These are phyloP conservation scores for Rubia yunnanensis DNA, from an alignment of 257 asterid species.

Conservation along the genomic window DNA sequence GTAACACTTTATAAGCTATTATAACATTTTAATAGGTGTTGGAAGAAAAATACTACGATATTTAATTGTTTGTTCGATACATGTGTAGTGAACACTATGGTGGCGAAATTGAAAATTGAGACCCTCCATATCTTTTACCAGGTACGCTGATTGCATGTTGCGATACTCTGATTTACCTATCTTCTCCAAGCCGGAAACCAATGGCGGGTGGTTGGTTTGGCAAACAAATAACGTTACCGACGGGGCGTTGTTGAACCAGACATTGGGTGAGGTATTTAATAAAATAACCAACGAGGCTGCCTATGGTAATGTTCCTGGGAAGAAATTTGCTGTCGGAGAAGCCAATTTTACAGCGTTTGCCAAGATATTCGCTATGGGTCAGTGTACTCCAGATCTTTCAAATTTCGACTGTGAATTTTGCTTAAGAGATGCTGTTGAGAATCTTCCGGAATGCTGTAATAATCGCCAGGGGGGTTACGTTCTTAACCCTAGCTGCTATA, in stretches of 20 bases:
- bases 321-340: slow-evolving; percentile 10
- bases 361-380: slow-evolving; percentile 10
- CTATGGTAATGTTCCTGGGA: background rate
- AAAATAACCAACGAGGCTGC: slow-evolving; percentile 1
- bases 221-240: background rate
- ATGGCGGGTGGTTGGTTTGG: background rate
- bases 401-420: background rate
- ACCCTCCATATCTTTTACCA: too few species aligned
- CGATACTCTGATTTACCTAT: slow-evolving; percentile 12
- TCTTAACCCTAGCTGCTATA: background rate
- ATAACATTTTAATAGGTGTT: too few species aligned
- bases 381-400: slow-evolving; percentile 24
- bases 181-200: background rate
- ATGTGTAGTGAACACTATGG: too few species aligned
- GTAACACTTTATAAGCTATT: too few species aligned
- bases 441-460: background rate
- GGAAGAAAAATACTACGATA: too few species aligned
- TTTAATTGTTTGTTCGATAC: too few species aligned
- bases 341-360: background rate
- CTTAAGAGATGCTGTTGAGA: background rate
- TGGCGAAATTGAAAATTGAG: too few species aligned
- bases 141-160: slow-evolving; percentile 11
- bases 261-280: background rate
- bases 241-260: background rate
- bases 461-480: background rate